Evolutionary conservation across 805 yeast species (phyloP).

Genomic region (Candida taoyuanica): DNA sequence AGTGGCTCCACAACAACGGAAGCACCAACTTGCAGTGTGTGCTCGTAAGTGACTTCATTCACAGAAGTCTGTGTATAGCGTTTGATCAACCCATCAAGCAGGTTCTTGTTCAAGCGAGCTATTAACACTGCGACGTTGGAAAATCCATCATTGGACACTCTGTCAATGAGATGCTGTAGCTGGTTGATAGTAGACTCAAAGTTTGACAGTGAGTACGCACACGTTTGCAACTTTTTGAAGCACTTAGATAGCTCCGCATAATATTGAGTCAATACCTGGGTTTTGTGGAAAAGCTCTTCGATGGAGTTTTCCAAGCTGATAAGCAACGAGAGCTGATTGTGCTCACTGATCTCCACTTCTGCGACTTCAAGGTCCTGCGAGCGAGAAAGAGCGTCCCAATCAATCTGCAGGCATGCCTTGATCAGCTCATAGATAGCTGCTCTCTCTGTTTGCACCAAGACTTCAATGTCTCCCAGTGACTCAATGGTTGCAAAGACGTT

Average conservation of each 20-base stretch:
- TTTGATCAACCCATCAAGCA: constrained; percentile 26
- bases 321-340: constrained; percentile 29
- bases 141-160: constrained; percentile 34
- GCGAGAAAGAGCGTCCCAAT: constrained; percentile 51
- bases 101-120: constrained; percentile 29
- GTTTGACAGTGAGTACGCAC: constrained; percentile 22
- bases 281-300: constrained; percentile 27
- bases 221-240: constrained; percentile 25
- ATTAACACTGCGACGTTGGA: constrained; percentile 32
- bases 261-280: constrained; percentile 27
- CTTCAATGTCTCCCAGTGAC: constrained; percentile 36
- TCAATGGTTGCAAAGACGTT: constrained; percentile 29
- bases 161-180: constrained; percentile 35
- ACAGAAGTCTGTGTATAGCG: constrained; percentile 23
- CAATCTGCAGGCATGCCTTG: constrained; percentile 31
- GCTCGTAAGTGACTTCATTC: constrained; percentile 20
- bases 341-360: constrained; percentile 28
- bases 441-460: constrained; percentile 37
- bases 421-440: constrained; percentile 32
- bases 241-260: constrained; percentile 24
- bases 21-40: constrained; percentile 34
- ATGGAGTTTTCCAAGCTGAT: constrained; percentile 30
- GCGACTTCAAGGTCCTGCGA: constrained; percentile 43
- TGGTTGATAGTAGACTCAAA: constrained; percentile 22
- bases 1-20: constrained; percentile 37